Evolutionary conservation across 2,329 filamentous ascomycete genomes (phyloP), one percentile per base, ranked within the genome.

Genomic region (Arthrobotrys pseudoclavata): DNA sequence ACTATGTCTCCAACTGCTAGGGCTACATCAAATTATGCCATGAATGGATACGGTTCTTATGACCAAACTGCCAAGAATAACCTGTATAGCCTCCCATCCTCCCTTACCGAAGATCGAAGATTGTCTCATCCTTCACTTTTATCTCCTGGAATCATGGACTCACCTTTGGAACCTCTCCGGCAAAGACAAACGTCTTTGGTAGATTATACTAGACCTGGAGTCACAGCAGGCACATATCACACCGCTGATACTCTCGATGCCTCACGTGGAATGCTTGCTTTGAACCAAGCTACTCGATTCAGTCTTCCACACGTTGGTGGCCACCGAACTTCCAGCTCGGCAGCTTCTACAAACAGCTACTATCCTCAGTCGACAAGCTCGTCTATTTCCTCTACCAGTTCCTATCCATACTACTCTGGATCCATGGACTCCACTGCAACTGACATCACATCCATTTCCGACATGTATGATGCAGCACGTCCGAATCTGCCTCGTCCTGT

Each of bases 251-350:
- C 93, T 29, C 89, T 98, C 70, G 95, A 97, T 83, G 94, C 94
- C 24, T 94, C 94, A 83, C 92, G 96, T 79, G 93, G 94, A 81
- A 97, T 98, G 92, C 88, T 97, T 26, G 93, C 94, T 42, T 92
- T 98, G 88, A 97, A 93, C 87, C 94, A 97, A 37, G 53, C 75
- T 7, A 48, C 64, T 45, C 62, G 75, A 24, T 69, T 74, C 55
- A 50, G 31, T 5, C n/a, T 74, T 10, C 68, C 69, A 26, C 74
- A 77, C 15, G 45, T 34, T 42, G 75, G 68, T 29, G 75, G 63
- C 93, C 94, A 12, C 88, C 94, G 79, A 96, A 95, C 83, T 93
- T 97, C 81, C 97, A 97, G 82, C 93, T 91, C 78, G 88, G 89
- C 78, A 88, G 89, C 80, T 86, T 87, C 79, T 85, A 83, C 76